These are phyloP conservation scores for Teratosphaeria gauchensis DNA, from an alignment of 2,329 filamentous ascomycete genomes.

Conservation along the genomic window DNA sequence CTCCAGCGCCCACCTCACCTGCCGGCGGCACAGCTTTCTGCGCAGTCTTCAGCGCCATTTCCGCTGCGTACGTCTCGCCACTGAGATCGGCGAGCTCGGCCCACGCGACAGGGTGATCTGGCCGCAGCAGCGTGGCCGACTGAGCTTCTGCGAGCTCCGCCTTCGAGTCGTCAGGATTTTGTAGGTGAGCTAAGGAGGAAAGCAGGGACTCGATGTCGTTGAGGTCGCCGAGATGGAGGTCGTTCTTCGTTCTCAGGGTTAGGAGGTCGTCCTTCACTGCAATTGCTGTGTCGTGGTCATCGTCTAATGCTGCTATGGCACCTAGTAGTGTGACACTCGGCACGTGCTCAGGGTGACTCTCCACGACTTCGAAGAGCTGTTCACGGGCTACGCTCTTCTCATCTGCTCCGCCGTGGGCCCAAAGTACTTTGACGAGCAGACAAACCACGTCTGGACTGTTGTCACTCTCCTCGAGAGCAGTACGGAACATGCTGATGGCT, in stretches of 20 bases:
- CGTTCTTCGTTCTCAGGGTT: conserved; percentile 57
- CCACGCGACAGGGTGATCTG: conserved; percentile 74
- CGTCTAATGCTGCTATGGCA: conserved; percentile 71
- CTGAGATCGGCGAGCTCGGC: conserved; percentile 56
- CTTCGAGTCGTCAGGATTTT: conserved; percentile 28
- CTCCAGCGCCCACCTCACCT: conserved; percentile 57
- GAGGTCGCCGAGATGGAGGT: conserved; percentile 54
- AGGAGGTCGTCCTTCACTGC: conserved; percentile 73
- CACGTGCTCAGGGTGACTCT: conserved; percentile 63
- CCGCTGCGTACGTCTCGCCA: conserved; percentile 48
- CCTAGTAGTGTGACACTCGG: conserved; percentile 73
- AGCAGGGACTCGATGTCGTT: conserved; percentile 64
- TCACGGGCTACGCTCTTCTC: conserved; percentile 68
- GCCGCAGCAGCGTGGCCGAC: conserved; percentile 70
- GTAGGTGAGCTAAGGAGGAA: conserved; percentile 57
- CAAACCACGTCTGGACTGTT: conserved; percentile 76
- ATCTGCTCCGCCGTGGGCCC: conserved; percentile 71
- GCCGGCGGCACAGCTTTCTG: conserved; percentile 61
- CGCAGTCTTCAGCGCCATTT: conserved; percentile 77
- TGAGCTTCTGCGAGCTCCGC: conserved; percentile 55
- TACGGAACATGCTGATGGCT: conserved; percentile 70
- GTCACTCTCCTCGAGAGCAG: conserved; percentile 66
- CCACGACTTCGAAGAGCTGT: conserved; percentile 71
- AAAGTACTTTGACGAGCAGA: conserved; percentile 80
- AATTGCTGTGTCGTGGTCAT: conserved; percentile 67